Conservation (phyloP, 306 rosid species). For the Citrullus amarus region DNA sequence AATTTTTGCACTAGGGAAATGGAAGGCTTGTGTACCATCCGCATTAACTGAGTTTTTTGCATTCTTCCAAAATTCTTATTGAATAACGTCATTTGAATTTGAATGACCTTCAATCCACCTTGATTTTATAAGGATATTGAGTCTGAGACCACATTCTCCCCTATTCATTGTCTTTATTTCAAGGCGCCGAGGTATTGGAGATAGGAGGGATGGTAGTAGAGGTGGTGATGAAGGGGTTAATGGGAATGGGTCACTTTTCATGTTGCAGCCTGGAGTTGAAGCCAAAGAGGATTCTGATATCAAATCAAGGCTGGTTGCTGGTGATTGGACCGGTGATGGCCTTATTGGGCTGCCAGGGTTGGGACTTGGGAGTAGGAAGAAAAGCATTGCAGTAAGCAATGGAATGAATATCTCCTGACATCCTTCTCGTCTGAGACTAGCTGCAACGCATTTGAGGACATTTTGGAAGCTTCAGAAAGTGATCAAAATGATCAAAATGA, state of each 20-base stretch:
- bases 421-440: conserved; percentile 79
- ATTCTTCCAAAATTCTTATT: no score
- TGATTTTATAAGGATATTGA: no score
- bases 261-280: conserved; percentile 31
- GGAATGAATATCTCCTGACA: conserved; percentile 28
- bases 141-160: no score
- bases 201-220: conserved; percentile 23
- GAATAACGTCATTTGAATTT: no score
- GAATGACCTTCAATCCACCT: no score
- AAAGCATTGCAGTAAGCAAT: conserved; percentile 20
- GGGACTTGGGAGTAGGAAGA: conserved; percentile 37
- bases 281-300: conserved; percentile 18
- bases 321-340: conserved; percentile 35
- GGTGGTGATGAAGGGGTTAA: conserved; percentile 4
- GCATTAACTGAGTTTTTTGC: no score
- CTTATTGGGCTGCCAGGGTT: conserved; percentile 35
- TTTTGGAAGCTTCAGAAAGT: conserved; percentile 53
- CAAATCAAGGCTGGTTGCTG: conserved; percentile 12
- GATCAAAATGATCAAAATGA: conserved; percentile 61
- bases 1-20: no score
- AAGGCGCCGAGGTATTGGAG: conserved; percentile 1
- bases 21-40: no score
- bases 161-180: no score
- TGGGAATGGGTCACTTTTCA: conserved; percentile 21
- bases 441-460: conserved; percentile 71